A percentile compares a stretch with the other conserved stretches of the same genome.
These are phyloP conservation scores for Crithidia bombi DNA, from an alignment of 208 protist genomes.

Conservation along the genomic window DNA sequence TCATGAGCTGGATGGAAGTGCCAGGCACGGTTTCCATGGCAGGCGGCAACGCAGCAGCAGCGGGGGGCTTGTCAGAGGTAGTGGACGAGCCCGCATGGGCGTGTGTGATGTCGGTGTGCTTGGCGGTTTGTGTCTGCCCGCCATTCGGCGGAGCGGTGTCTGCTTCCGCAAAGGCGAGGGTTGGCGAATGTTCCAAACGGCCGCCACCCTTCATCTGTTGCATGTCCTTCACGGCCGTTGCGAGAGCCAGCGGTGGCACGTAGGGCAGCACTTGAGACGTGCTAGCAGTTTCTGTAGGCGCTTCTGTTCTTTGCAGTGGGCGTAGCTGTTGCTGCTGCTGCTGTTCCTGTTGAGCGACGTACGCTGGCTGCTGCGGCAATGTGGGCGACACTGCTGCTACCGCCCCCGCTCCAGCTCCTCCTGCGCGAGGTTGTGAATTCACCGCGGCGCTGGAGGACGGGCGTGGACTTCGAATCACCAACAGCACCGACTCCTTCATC, in stretches of 20 bases:
- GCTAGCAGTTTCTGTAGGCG: not conserved
- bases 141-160: not conserved
- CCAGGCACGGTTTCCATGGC: not conserved
- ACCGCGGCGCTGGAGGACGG: not conserved
- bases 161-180: not conserved
- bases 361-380: not conserved
- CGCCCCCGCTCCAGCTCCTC: not conserved
- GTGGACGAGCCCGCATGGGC: not conserved
- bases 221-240: not conserved
- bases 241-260: not conserved
- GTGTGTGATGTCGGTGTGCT: not conserved
- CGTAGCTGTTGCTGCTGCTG: slow-evolving; percentile 1
- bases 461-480: slow-evolving; percentile 15
- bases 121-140: not conserved
- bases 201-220: not conserved
- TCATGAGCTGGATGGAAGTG: not conserved
- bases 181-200: not conserved
- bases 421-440: not conserved
- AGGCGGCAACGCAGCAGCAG: not conserved
- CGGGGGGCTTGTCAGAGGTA: not conserved
- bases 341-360: not conserved
- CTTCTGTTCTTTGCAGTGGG: not conserved
- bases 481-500: slow-evolving; percentile 20
- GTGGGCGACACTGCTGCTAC: not conserved
- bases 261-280: not conserved